phyloP scores from a whole-genome alignment of 1,284 basidiomycete species.

The Heterobasidion parviporum region DNA sequence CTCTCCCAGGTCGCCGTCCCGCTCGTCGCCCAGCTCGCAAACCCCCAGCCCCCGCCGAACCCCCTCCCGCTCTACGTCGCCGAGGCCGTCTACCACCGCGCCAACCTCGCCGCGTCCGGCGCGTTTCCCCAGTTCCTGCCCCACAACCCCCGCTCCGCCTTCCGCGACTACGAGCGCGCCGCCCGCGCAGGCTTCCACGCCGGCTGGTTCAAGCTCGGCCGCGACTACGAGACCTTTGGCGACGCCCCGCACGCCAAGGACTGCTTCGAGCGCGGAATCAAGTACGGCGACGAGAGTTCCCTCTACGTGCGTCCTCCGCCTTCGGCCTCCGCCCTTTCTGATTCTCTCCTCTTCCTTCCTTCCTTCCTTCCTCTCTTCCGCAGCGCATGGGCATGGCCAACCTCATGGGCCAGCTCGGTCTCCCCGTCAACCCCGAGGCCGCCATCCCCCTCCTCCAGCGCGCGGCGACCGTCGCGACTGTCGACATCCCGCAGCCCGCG shows the following conservation, averaged over 20 bases:
- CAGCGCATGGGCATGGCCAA: conserved; percentile 89
- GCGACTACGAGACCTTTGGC: conserved; percentile 86
- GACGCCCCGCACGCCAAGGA: conserved; percentile 66
- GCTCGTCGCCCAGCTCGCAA: conserved; percentile 48
- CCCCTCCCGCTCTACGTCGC: conserved; percentile 44
- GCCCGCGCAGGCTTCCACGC: conserved; percentile 65
- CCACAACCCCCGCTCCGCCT: conserved; percentile 73
- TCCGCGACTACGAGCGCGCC: conserved; percentile 80
- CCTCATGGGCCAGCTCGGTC: conserved; percentile 78
- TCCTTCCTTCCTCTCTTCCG: background rate
- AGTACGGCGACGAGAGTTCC: conserved; percentile 64
- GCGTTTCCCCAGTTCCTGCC: conserved; percentile 51
- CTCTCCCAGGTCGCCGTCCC: conserved; percentile 64
- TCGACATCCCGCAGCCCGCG: conserved; percentile 77
- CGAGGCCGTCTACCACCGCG: conserved; percentile 72
- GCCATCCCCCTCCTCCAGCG: conserved; percentile 71
- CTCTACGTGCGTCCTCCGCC: conserved; percentile 55
- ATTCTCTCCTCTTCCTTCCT: no score
- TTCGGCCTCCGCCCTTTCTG: background rate
- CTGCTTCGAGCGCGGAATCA: conserved; percentile 78
- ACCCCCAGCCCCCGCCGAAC: conserved; percentile 13
- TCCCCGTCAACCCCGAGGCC: conserved; percentile 41
- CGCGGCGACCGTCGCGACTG: conserved; percentile 71
- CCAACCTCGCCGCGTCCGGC: conserved; percentile 64
- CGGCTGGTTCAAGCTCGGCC: conserved; percentile 86